Conservation (phyloP, 164 flowering plant species). For the Annona cherimola region DNA sequence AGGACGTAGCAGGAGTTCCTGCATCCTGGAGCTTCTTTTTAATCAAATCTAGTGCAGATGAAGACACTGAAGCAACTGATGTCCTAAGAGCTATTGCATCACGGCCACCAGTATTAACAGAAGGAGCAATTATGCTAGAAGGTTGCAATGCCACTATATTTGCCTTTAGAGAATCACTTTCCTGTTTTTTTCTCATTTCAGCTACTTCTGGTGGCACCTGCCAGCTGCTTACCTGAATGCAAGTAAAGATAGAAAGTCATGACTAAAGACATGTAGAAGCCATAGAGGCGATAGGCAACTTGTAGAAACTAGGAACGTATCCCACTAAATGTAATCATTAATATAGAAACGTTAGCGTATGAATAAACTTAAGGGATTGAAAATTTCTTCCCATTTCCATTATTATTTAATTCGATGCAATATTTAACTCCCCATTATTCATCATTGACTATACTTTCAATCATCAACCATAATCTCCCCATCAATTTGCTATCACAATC, state of each 20-base stretch:
- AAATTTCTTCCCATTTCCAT: too few species aligned
- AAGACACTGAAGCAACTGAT: constrained; percentile 36
- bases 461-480: too few species aligned
- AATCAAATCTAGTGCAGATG: constrained; percentile 90
- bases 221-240: constrained; percentile 85
- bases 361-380: too few species aligned
- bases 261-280: too few species aligned
- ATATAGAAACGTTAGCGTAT: too few species aligned
- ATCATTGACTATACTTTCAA: too few species aligned
- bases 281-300: background rate
- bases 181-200: constrained; percentile 68
- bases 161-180: constrained; percentile 36
- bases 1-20: constrained; percentile 57
- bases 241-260: background rate
- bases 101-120: constrained; percentile 78
- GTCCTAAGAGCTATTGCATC: constrained; percentile 67
- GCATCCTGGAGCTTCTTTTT: constrained; percentile 93
- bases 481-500: too few species aligned
- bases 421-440: too few species aligned
- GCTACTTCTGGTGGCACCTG: constrained; percentile 81
- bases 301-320: background rate
- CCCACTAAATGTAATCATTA: background rate
- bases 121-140: constrained; percentile 64
- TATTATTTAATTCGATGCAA: too few species aligned
- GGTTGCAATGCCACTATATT: constrained; percentile 29